These are phyloP conservation scores for Linaria vulgaris DNA, from an alignment of 257 asterid genomes.

Conservation along the genomic window DNA sequence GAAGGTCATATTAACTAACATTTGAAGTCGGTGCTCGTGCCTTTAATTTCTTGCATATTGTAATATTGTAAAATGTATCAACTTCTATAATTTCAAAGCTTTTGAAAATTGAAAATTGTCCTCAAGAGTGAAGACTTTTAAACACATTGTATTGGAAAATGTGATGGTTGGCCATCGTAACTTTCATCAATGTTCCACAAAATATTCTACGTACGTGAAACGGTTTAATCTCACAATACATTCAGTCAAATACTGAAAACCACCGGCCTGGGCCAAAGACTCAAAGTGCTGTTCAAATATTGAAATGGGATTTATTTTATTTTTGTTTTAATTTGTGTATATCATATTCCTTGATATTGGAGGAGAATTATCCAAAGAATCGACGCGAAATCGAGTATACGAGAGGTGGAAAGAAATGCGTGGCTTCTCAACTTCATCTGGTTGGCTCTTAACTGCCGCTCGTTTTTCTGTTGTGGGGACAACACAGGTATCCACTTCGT, in stretches of 20 bases:
- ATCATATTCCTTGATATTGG: not conserved
- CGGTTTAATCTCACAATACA: too few relatives aligned
- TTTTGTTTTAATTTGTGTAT: not conserved
- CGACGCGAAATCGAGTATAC: constrained; percentile 30
- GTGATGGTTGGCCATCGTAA: too few relatives aligned
- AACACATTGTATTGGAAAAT: too few relatives aligned
- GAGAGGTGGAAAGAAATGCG: constrained; percentile 40
- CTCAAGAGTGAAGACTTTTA: too few relatives aligned
- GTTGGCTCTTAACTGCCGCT: constrained; percentile 45
- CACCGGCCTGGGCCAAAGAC: constrained; percentile 14
- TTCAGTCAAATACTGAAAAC: not conserved
- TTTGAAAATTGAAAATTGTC: too few relatives aligned
- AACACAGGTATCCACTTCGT: constrained; percentile 18
- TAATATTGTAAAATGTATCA: too few relatives aligned
- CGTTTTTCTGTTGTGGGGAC: constrained; percentile 42
- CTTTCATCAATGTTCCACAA: too few relatives aligned
- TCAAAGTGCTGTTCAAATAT: not conserved
- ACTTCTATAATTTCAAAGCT: too few relatives aligned
- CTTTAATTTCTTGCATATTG: too few relatives aligned
- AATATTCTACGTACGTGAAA: too few relatives aligned
- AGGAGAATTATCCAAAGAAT: constrained; percentile 36
- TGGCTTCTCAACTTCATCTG: constrained; percentile 23
- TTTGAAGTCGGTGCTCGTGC: too few relatives aligned
- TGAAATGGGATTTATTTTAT: constrained; percentile 17
- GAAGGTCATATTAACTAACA: too few relatives aligned